Percentiles rank a stretch among this genome's conserved stretches.
phyloP scores from a whole-genome alignment of 257 asterid genomes.

The Paulownia fortunei region DNA sequence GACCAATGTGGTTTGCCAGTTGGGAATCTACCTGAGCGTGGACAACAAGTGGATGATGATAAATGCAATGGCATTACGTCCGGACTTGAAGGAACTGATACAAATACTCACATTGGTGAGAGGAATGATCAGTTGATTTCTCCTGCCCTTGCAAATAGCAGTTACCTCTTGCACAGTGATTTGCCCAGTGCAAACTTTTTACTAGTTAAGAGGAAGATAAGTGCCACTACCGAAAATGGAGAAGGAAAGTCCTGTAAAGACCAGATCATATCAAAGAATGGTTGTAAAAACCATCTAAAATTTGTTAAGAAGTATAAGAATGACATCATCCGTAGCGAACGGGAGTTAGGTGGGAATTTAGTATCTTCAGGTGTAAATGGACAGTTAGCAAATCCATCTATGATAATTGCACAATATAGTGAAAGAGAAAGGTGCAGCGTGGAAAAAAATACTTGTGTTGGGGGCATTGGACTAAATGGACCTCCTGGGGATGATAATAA shows the following conservation, averaged over 20 bases:
- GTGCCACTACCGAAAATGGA: conserved; percentile 30
- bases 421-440: conserved; percentile 36
- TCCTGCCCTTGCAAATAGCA: conserved; percentile 7
- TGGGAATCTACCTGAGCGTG: conserved; percentile 38
- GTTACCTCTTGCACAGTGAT: conserved; percentile 31
- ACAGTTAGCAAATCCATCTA: conserved; percentile 3
- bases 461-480: conserved; percentile 21
- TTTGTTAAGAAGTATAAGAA: conserved; percentile 47
- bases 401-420: not conserved
- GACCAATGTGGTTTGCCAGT: conserved; percentile 57
- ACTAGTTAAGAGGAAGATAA: conserved; percentile 43
- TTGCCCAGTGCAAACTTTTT: conserved; percentile 36
- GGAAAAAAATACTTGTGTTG: conserved; percentile 27
- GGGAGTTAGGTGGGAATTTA: conserved; percentile 27
- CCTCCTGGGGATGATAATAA: conserved; percentile 24
- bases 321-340: conserved; percentile 21
- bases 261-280: conserved; percentile 16
- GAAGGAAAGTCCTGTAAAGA: conserved; percentile 34
- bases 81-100: conserved; percentile 22
- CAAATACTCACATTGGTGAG: conserved; percentile 27
- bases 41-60: conserved; percentile 23
- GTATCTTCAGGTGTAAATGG: conserved; percentile 16
- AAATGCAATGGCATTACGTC: conserved; percentile 27
- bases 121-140: conserved; percentile 26
- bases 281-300: conserved; percentile 10